Evolutionary conservation across 345 rosid species (phyloP), one percentile per base, ranked within the genome.

Genomic region (Corchorus capsularis): DNA sequence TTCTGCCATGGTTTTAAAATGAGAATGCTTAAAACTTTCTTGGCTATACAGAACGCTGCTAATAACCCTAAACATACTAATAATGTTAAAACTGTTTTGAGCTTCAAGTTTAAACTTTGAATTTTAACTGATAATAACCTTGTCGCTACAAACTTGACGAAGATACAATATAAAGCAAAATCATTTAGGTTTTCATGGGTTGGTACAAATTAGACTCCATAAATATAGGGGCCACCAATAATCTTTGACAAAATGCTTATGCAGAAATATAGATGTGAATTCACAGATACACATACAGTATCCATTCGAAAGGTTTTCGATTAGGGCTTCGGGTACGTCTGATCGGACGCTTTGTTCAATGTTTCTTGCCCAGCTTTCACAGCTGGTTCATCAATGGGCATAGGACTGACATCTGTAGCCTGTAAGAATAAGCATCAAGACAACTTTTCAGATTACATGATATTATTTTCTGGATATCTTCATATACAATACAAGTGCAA

Each of bases 291-390:
- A 20, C 32, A 53, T 66, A 37, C 19, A 15, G 10, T 1, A 75
- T 16, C 22, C 39, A 32, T 22, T 5, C 27, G 45, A 27, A 4
- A 60, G 52, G 16, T 16, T 77, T 71, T 69, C 0, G 27, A 22
- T 81, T 69, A 88, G 54, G 86, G 43, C 81, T 91, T 87, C n/a
- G 88, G 79, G 66, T 82, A 85, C 64, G 73, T 69, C 80, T 83
- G 93, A 69, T 92, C 92, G 1, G 85, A 77, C 34, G 85, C 77
- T 85, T 87, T 91, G 82, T 70, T 83, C 71, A 73, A 52, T 70
- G 81, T 88, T 73, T 91, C 98, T 62, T 85, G 91, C 74, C 91
- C 97, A 66, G 83, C 79, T 82, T 91, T 92, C 80, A 89, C 80
- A 75, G 77, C 78, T 74, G 89, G 78, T 66, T 89, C 98, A 78